Evolutionary conservation across 2,329 filamentous ascomycete species (phyloP), one percentile per base, ranked within the genome.

Genomic region (Sporothrix protearum): DNA sequence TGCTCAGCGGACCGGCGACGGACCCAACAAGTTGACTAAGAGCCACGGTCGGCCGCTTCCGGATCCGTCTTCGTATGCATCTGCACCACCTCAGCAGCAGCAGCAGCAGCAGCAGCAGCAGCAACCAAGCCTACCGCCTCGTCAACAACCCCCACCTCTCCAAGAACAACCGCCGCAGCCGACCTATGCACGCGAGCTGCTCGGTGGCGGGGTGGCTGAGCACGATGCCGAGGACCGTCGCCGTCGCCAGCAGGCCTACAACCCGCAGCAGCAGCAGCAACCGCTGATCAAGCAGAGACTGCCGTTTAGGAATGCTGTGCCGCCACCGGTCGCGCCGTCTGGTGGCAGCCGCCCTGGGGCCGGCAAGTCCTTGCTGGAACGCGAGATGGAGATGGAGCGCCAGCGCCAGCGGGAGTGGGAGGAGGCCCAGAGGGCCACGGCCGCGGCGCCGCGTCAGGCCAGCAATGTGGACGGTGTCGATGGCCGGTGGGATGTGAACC

Each of bases 391-490:
- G 79, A 84, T 91, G 78, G 92, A 94, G 80, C 85, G 92, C 9
- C 88, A 93, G 81, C 84, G 91, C 16, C 92, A 94, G 81, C 86
- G 85, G 71, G 92, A 94, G 78, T 94, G 92, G 92, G 92, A 96
- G 79, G 88, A 92, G 74, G 83, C 88, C 0, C 92, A 95, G 80
- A 84, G 88, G 77, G 88, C 87, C 75, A 87, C 88, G 22, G 86
- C 87, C 28, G 85, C 85, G 71, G 85, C 87, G 84, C 10, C 84
- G 82, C 47, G 84, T 86, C 16, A 88, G 91, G 30, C 90, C 1
- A 59, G 90, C 0, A 86, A 88, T 55, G 89, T 88, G 0, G 88
- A 87, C n/a, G 91, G 91, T 0, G 82, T 90, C 33, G 87, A 85
- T 1, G 88, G 92, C 12, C 85, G 86, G 19, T 94, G 91, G 91